Percentiles rank a stretch among this genome's conserved stretches.
Evolutionary conservation across 2,329 filamentous ascomycete genomes (phyloP).

Genomic region (Phoma sp.): DNA sequence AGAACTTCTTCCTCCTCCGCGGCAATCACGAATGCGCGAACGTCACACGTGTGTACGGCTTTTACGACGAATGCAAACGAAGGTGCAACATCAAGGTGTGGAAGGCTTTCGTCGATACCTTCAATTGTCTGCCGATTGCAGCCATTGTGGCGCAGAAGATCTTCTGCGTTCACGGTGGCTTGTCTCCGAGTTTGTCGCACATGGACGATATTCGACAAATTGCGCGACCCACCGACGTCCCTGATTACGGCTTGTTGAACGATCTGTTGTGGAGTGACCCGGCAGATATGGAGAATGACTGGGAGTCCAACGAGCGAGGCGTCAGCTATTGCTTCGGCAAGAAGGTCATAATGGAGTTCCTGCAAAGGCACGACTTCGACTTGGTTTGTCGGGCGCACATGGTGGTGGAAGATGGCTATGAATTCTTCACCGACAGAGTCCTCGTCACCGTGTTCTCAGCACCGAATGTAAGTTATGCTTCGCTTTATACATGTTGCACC

Average conservation of each 20-base stretch:
- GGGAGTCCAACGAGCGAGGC: constrained; percentile 95
- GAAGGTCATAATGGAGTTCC: constrained; percentile 95
- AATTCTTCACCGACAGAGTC: constrained; percentile 96
- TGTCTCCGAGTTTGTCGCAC: constrained; percentile 89
- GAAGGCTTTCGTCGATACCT: constrained; percentile 97
- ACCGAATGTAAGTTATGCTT: constrained; percentile 79
- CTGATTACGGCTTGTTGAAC: constrained; percentile 93
- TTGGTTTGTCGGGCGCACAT: constrained; percentile 97
- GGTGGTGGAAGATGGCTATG: constrained; percentile 99
- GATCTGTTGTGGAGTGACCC: constrained; percentile 97
- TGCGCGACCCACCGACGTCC: constrained; percentile 92
- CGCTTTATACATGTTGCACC: not conserved
- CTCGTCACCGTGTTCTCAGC: constrained; percentile 97
- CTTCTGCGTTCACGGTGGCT: constrained; percentile 93
- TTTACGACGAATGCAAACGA: constrained; percentile 98
- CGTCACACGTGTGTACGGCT: constrained; percentile 93
- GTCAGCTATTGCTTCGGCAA: constrained; percentile 99
- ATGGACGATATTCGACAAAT: constrained; percentile 99
- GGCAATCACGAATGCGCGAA: constrained; percentile 98
- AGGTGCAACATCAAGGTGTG: constrained; percentile 96
- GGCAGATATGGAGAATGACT: constrained; percentile 96
- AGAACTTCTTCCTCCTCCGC: constrained; percentile 94
- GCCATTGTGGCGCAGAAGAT: constrained; percentile 98
- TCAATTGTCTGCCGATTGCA: constrained; percentile 93
- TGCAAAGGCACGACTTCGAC: constrained; percentile 95